Base-by-base conservation (phyloP, 148 eudicot genomes). In the Vaccinium macrocarpon region DNA sequence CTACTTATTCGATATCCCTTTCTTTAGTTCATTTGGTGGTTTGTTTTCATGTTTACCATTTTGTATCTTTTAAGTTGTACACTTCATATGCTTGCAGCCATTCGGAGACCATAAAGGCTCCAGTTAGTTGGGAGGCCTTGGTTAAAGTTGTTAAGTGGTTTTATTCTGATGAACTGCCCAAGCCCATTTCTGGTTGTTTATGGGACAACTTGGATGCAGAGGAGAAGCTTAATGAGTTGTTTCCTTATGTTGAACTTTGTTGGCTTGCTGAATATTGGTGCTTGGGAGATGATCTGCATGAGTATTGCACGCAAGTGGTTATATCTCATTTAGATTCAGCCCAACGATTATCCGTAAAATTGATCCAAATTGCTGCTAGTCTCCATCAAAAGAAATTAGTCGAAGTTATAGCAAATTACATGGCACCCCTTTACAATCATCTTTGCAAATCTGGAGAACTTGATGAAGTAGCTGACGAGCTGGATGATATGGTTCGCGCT, bases 231-330 rank as follows among this genome's bases (percentile, higher is more conserved):
- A 29, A 57, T 2, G 91, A 96, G 90, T 35, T 96, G 72, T 87
- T 72, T 23, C 89, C 92, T 29, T 96, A 89, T 50, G 59, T 93
- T 27, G 98, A 94, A 89, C 97, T 94, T 15, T 93, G 92, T 79
- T 94, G 93, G 93, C 93, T 96, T 32, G 91, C 92, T 66, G 95
- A 93, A 57, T 89, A 86, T 84, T 96, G 99, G 99, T 82, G 92
- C 48, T 80, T 94, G 48, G 91, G 91, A 21, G 90, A 92, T 56
- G 90, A 91, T 56, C 80, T 94, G 77, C 84, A 80, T 27, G 82
- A 90, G 15, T 88, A 89, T 53, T 93, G 93, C 84, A 89, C 78
- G 8, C 51, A 51, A 56, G 82, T 93, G 62, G 82, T 91, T 9
- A 78, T 88, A 46, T 90, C 93, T 76, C 90, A 84, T 84, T 82